These are phyloP conservation scores for Myriosclerotinia scirpicola DNA, from an alignment of 2,329 filamentous ascomycete species.

Conservation along the genomic window DNA sequence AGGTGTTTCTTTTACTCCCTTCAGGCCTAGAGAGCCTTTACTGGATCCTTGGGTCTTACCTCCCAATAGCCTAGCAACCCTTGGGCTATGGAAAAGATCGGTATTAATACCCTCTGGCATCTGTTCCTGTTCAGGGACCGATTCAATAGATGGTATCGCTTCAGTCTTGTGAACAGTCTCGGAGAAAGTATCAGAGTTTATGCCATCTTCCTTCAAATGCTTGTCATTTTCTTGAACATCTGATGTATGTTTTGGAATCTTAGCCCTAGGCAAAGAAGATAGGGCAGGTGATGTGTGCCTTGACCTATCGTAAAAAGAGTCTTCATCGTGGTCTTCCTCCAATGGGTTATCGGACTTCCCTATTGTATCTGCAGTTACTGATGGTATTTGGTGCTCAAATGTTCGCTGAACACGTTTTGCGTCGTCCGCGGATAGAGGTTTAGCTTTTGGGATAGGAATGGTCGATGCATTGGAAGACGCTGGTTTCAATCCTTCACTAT, in stretches of 20 bases:
- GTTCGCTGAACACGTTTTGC: slow-evolving; percentile 49
- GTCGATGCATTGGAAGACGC: slow-evolving; percentile 44
- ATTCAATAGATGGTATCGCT: slow-evolving; percentile 28
- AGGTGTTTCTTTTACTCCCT: slow-evolving; percentile 40
- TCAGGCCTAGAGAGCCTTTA: slow-evolving; percentile 37
- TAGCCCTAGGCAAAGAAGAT: slow-evolving; percentile 54
- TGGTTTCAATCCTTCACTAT: slow-evolving; percentile 39
- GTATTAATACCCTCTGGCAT: slow-evolving; percentile 58
- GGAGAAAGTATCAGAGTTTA: slow-evolving; percentile 41
- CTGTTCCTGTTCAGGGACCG: slow-evolving; percentile 45
- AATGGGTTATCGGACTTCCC: slow-evolving; percentile 29
- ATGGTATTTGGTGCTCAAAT: slow-evolving; percentile 54
- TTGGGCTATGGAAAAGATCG: slow-evolving; percentile 61
- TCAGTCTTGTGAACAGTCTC: slow-evolving; percentile 32
- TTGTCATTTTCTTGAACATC: slow-evolving; percentile 34
- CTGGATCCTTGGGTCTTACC: slow-evolving; percentile 42
- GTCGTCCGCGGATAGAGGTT: slow-evolving; percentile 43
- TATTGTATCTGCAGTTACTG: slow-evolving; percentile 48
- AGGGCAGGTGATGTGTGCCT: slow-evolving; percentile 47
- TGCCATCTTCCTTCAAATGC: slow-evolving; percentile 27
- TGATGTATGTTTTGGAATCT: slow-evolving; percentile 54
- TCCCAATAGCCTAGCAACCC: slow-evolving; percentile 56
- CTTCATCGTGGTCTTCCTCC: slow-evolving; percentile 45
- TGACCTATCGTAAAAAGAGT: slow-evolving; percentile 56
- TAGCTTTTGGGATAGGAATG: slow-evolving; percentile 42